Base-by-base conservation (phyloP, 139 green algal species). In the Picochlorum sp. region DNA sequence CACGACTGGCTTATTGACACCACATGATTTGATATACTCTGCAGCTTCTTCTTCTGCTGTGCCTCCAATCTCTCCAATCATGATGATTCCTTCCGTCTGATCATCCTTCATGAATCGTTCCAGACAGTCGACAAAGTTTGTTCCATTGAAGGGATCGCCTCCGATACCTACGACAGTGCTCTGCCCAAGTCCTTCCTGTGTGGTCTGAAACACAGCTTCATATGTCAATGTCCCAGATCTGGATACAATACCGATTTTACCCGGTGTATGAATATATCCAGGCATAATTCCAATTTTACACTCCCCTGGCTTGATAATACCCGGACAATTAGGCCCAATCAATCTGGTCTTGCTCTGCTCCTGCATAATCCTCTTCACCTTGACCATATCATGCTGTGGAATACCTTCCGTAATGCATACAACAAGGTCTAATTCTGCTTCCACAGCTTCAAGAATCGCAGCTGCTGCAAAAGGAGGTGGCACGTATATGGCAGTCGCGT, bases 341-440 rank as follows among this genome's bases (percentile, higher is more conserved):
- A 99, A 73, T 4, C 93, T 74, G 45, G 90, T 97, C 64, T 86
- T 90, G 64, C 15, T 85, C 75, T 96, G 87, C 66, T 84, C 80
- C 65, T 82, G 86, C 78, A 98, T 79, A 20, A 86, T 78, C 59
- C 86, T 85, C 83, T 99, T 99, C 41, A 99, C 91, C 6, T 59
- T 58, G 49, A 80, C 73, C 75, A 71, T 69, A 65, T 70, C 51
- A 59, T 79, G 71, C 13, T 65, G 52, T 11, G 94, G 94, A 62
- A 99, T 97, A 67, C 94, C 92, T 73, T 99, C 94, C 9, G 94
- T 99, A 77, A 99, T 98, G 84, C 92, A 98, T 37, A 98, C 94
- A 44, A 97, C 86, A 49, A 99, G 81, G 51, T 95, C 85, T 34
- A 99, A 67, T 80, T 97, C 92, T 6, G 88, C 92, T 63, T 95